Conservation (phyloP, 2,329 filamentous ascomycete species). For the Aspergillus persii region DNA sequence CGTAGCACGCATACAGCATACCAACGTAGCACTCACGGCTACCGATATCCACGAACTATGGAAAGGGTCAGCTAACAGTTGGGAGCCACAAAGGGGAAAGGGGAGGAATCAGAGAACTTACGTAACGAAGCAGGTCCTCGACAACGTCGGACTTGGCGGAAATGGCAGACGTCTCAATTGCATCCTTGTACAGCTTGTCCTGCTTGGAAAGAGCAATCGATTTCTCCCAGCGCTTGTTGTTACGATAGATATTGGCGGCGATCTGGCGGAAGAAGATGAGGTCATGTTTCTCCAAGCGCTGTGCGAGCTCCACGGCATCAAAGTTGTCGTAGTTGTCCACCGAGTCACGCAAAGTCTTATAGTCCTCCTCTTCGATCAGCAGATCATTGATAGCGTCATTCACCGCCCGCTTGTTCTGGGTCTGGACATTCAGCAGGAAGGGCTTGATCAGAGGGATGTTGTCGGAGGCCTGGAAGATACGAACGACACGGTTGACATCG, state of each 20-base stretch:
- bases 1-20: slow-evolving; percentile 98
- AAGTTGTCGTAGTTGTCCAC: slow-evolving; percentile 99
- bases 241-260: slow-evolving; percentile 96
- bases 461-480: slow-evolving; percentile 98
- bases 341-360: slow-evolving; percentile 96
- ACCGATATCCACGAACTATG: slow-evolving; percentile 95
- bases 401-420: slow-evolving; percentile 96
- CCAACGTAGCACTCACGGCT: slow-evolving; percentile 99
- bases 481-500: slow-evolving; percentile 97
- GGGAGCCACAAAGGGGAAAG: background rate
- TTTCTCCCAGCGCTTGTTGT: slow-evolving; percentile 99
- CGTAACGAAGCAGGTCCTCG: slow-evolving; percentile 92
- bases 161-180: slow-evolving; percentile 94
- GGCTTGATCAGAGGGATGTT: slow-evolving; percentile 98
- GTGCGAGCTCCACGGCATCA: slow-evolving; percentile 87
- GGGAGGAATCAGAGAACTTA: slow-evolving; percentile 56
- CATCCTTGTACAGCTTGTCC: slow-evolving; percentile 99
- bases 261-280: slow-evolving; percentile 99
- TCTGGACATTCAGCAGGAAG: slow-evolving; percentile 93
- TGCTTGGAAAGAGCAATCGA: slow-evolving; percentile 97
- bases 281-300: slow-evolving; percentile 93
- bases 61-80: slow-evolving; percentile 31
- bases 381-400: slow-evolving; percentile 98
- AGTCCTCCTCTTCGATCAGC: slow-evolving; percentile 97
- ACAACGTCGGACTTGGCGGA: slow-evolving; percentile 89